Conservation (phyloP, 179 eudicot genomes). For the Sideroxylon spinosum region DNA sequence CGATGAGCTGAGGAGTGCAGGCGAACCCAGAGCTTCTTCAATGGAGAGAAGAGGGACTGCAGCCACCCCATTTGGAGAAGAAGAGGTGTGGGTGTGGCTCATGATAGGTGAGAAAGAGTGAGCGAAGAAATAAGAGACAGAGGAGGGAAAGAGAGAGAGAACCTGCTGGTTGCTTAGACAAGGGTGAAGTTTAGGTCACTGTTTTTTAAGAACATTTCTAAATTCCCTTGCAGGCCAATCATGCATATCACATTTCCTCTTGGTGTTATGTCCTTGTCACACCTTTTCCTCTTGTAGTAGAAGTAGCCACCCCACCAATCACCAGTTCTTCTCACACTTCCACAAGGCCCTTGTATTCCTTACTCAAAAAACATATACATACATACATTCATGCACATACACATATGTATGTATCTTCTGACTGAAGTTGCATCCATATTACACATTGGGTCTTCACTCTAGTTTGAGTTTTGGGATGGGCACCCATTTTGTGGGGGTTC, state of each 20-base stretch:
- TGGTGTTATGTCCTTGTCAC: slow-evolving; percentile 57
- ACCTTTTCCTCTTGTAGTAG: slow-evolving; percentile 39
- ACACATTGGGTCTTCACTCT: not conserved
- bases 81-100: slow-evolving; percentile 41
- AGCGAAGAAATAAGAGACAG: slow-evolving; percentile 16
- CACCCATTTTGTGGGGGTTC: slow-evolving; percentile 1
- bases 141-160: slow-evolving; percentile 23
- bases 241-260: slow-evolving; percentile 32
- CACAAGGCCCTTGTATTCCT: slow-evolving; percentile 13
- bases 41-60: slow-evolving; percentile 73
- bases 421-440: slow-evolving; percentile 14
- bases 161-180: slow-evolving; percentile 51
- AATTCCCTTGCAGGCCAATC: slow-evolving; percentile 44
- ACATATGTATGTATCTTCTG: not conserved
- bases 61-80: slow-evolving; percentile 70
- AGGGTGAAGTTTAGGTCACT: slow-evolving; percentile 48
- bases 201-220: slow-evolving; percentile 13
- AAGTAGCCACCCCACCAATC: slow-evolving; percentile 41
- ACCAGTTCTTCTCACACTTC: slow-evolving; percentile 25
- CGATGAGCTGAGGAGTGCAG: slow-evolving; percentile 54
- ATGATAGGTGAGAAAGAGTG: slow-evolving; percentile 34
- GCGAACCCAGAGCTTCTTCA: slow-evolving; percentile 70
- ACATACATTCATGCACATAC: not conserved
- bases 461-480: slow-evolving; percentile 7
- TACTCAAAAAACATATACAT: not conserved